These are phyloP conservation scores for Kernera saxatilis DNA, from an alignment of 345 rosid genomes.

Conservation along the genomic window DNA sequence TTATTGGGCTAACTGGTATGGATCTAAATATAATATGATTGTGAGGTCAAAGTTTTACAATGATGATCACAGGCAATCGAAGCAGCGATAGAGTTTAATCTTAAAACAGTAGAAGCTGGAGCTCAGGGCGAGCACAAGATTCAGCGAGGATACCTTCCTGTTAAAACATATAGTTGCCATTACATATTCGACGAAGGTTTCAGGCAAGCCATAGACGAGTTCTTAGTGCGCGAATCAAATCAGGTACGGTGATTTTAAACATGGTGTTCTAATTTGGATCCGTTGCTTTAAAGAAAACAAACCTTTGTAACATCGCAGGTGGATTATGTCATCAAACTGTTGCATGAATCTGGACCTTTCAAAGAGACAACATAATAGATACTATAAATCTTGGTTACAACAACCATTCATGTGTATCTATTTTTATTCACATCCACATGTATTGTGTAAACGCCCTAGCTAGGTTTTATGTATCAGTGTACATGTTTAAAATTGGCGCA, in stretches of 20 bases:
- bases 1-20: no score
- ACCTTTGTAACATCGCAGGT: slow-evolving; percentile 44
- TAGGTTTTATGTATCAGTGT: neutral
- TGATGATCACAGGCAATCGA: slow-evolving; percentile 64
- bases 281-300: neutral
- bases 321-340: slow-evolving; percentile 55
- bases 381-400: neutral
- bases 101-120: slow-evolving; percentile 88
- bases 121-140: slow-evolving; percentile 99
- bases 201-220: slow-evolving; percentile 60
- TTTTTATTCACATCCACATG: neutral
- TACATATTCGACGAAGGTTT: slow-evolving; percentile 66
- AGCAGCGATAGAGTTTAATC: slow-evolving; percentile 79
- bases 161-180: slow-evolving; percentile 84
- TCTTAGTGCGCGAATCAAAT: slow-evolving; percentile 59
- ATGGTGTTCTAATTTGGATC: neutral
- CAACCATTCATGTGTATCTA: neutral
- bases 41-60: neutral
- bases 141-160: slow-evolving; percentile 89
- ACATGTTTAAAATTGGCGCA: neutral
- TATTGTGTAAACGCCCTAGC: neutral
- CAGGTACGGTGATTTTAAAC: slow-evolving; percentile 45
- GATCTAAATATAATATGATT: no score
- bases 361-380: slow-evolving; percentile 51
- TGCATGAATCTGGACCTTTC: slow-evolving; percentile 75